Evolutionary conservation across 441 rosid genomes (phyloP), one percentile per base, ranked within the genome.

Genomic region (Erodium moschatum): DNA sequence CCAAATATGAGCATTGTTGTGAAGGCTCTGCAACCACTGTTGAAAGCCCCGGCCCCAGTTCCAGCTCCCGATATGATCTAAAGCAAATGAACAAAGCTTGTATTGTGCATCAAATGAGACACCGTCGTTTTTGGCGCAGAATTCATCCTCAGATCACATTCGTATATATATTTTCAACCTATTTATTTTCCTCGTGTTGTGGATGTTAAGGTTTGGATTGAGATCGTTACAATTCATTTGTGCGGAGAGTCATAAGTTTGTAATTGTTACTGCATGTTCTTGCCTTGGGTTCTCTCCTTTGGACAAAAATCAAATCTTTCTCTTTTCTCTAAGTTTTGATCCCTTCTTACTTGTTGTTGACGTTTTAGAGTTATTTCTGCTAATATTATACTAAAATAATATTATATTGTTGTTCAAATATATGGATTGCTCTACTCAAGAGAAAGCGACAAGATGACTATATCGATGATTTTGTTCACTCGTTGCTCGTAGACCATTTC

Each of bases 1-100:
- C 92, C 92, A 0, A 87, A 84, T 70, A 87, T 87, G 92, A 85
- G 90, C 77, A 87, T 87, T 38, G 92, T 85, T 38, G 90, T 87
- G 42, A 87, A 87, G 82, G 92, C 92, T 67, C 80, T 87, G 70
- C 90, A 85, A 67, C 90, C 92, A 16, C 85, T 87, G 19, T 67
- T 85, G 68, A 87, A 79, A 81, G 31, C 85, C 70, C 78, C 87
- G 16, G 84, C 80, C 11, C 70, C 83, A 56, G 77, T 83, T 31
- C 80, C 82, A 13, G 89, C 64, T 0, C 29, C 60, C 1, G 60
- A 5, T 19, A 52, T 73, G 73, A 74, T 75, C 68, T 85, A 70
- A 72, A 60, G 40, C 9, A 38, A 66, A 65, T 54, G 61, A 75
- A 62, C 15, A 2, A 11, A 15, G 8, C 3, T 13, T 50, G 18